phyloP scores from a whole-genome alignment of 345 rosid genomes.

The Corymbia maculata region DNA sequence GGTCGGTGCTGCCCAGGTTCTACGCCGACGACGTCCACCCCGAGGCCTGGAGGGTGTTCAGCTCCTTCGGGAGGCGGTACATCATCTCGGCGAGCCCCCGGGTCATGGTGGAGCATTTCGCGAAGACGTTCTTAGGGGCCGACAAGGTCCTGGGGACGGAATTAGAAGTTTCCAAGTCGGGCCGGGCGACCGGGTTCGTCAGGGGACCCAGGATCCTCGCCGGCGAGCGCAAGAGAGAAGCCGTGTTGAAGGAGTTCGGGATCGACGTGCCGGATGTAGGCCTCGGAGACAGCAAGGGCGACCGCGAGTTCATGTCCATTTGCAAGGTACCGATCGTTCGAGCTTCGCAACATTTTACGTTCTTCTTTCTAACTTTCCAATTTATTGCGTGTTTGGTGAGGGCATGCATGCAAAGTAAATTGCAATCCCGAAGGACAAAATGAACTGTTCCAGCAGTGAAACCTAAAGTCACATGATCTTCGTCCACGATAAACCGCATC shows the following conservation, averaged over 20 bases:
- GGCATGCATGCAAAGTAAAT: background rate
- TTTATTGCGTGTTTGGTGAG: background rate
- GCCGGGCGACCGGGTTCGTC: conserved; percentile 74
- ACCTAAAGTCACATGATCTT: background rate
- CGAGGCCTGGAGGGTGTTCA: conserved; percentile 72
- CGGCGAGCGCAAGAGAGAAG: conserved; percentile 53
- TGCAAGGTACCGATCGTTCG: conserved; percentile 53
- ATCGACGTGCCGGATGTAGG: conserved; percentile 65
- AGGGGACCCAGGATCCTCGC: conserved; percentile 62
- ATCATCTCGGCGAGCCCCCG: conserved; percentile 75
- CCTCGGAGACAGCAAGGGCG: conserved; percentile 66
- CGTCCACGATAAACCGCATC: background rate
- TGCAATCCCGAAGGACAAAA: background rate
- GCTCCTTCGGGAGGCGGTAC: conserved; percentile 64
- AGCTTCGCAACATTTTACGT: background rate
- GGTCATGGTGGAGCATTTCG: conserved; percentile 86
- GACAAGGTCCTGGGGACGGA: conserved; percentile 87
- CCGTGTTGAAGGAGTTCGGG: conserved; percentile 52
- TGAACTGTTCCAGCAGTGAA: background rate
- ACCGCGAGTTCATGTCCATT: conserved; percentile 73
- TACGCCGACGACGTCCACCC: conserved; percentile 89
- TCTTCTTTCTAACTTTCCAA: background rate
- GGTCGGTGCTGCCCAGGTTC: conserved; percentile 76
- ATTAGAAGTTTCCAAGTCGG: conserved; percentile 54
- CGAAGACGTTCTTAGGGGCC: conserved; percentile 51